These are phyloP conservation scores for Nadsonia fulvescens DNA, from an alignment of 805 yeast genomes.

Conservation along the genomic window DNA sequence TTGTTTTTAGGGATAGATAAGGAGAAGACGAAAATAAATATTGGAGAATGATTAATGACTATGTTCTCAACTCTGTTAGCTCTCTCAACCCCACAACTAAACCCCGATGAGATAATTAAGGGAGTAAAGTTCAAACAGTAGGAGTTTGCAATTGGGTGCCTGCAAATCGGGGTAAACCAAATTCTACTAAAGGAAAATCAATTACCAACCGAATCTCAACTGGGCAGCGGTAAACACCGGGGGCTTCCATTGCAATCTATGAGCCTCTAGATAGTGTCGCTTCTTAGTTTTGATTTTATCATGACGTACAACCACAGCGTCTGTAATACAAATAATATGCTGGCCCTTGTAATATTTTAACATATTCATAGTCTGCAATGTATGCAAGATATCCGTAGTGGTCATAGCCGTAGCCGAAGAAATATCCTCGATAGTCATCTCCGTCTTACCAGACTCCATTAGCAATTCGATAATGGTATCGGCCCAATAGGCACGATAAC, in stretches of 20 bases:
- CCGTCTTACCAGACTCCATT: slow-evolving; percentile 45
- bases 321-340: slow-evolving; percentile 74
- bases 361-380: slow-evolving; percentile 80
- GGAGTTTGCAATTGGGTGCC: too few relatives aligned
- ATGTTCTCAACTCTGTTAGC: too few relatives aligned
- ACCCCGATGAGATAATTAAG: too few relatives aligned
- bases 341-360: slow-evolving; percentile 88
- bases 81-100: too few relatives aligned
- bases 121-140: too few relatives aligned
- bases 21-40: too few relatives aligned
- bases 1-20: too few relatives aligned
- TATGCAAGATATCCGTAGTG: slow-evolving; percentile 85
- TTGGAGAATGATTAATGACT: too few relatives aligned
- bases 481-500: slow-evolving; percentile 94
- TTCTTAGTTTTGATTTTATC: slow-evolving; percentile 54
- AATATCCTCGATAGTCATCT: slow-evolving; percentile 75
- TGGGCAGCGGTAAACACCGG: slow-evolving; percentile 91
- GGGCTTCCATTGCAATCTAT: slow-evolving; percentile 73
- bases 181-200: slow-evolving; percentile 1
- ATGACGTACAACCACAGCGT: slow-evolving; percentile 59
- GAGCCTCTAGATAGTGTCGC: slow-evolving; percentile 58
- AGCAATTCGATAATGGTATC: slow-evolving; percentile 65
- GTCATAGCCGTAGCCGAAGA: slow-evolving; percentile 83
- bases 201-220: slow-evolving; percentile 82
- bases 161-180: too few relatives aligned